These are phyloP conservation scores for Diospyros kaki DNA, from an alignment of 148 eudicot genomes.

Conservation along the genomic window DNA sequence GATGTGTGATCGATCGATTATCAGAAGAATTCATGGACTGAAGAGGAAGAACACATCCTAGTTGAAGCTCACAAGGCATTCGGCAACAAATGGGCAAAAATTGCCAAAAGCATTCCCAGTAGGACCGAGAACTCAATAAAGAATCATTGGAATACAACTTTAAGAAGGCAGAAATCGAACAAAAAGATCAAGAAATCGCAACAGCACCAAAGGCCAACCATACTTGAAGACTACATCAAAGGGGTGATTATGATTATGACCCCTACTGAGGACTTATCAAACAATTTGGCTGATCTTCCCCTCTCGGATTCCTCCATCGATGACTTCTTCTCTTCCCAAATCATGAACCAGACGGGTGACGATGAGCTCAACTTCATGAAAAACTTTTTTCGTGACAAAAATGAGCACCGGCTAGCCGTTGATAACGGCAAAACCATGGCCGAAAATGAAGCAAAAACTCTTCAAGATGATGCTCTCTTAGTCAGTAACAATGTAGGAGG, in stretches of 20 bases:
- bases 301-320: not conserved
- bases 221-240: not conserved
- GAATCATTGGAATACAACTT: conserved; percentile 90
- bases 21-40: conserved; percentile 71
- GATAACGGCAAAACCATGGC: not conserved
- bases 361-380: not conserved
- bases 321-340: not conserved
- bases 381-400: not conserved
- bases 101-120: conserved; percentile 60
- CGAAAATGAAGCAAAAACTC: too few relatives aligned
- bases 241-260: not conserved
- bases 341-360: not conserved
- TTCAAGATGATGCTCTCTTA: not conserved
- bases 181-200: conserved; percentile 40
- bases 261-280: conserved; percentile 1
- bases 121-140: conserved; percentile 74
- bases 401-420: not conserved
- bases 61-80: conserved; percentile 46
- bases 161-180: conserved; percentile 57
- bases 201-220: not conserved
- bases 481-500: not conserved
- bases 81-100: conserved; percentile 85
- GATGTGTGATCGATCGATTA: not conserved
- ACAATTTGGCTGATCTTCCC: not conserved
- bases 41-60: conserved; percentile 66